Evolutionary conservation across 257 asterid species (phyloP).

Genomic region (Solanum pimpinellifolium): DNA sequence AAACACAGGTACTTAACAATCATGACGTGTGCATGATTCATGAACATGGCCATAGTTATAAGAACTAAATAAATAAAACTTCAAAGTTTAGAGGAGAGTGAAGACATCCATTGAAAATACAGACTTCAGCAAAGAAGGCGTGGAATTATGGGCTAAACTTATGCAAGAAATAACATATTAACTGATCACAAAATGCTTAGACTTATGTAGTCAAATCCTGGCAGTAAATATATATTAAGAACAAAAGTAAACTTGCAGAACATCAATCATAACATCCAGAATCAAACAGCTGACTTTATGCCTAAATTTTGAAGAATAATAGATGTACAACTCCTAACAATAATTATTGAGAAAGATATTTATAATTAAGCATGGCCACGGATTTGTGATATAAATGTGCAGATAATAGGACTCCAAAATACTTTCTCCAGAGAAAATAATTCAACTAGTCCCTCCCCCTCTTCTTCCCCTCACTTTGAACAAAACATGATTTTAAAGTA

Average conservation of each 20-base stretch:
- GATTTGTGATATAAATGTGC: not conserved
- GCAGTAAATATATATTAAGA: not conserved
- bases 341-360: not conserved
- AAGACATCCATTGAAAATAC: not conserved
- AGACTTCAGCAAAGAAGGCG: not conserved
- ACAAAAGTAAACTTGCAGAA: not conserved
- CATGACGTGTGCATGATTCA: not conserved
- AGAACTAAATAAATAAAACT: not conserved
- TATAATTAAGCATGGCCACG: not conserved
- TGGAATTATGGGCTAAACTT: not conserved
- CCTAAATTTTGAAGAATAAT: not conserved
- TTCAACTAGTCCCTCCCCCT: not conserved
- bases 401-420: not conserved
- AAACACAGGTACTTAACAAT: conserved; percentile 8
- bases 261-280: not conserved
- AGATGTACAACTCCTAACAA: not conserved
- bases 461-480: not conserved
- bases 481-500: not conserved
- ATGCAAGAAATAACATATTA: not conserved
- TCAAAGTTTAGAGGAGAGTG: not conserved
- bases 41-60: not conserved
- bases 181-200: not conserved
- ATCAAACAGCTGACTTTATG: not conserved
- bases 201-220: not conserved
- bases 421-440: not conserved